Percentiles rank a stretch among this genome's conserved stretches.
These are phyloP conservation scores for Xylariaceae sp. DNA, from an alignment of 2,329 filamentous ascomycete genomes.

Conservation along the genomic window DNA sequence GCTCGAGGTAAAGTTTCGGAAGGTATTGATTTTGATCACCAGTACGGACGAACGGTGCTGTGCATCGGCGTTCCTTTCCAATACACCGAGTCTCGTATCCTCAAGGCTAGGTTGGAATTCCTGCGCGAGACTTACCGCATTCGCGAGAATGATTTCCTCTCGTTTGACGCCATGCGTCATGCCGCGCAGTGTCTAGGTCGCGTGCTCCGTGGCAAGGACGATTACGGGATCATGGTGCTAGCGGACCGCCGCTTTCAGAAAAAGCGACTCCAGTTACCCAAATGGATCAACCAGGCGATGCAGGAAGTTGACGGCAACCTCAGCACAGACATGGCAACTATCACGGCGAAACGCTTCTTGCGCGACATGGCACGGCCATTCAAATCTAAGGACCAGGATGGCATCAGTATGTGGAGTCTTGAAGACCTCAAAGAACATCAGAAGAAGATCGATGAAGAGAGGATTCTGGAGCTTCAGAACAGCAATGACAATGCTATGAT, in stretches of 20 bases:
- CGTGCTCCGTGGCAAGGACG: conserved; percentile 92
- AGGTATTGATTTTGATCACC: conserved; percentile 98
- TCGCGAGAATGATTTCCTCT: conserved; percentile 93
- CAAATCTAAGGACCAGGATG: conserved; percentile 76
- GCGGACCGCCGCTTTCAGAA: conserved; percentile 92
- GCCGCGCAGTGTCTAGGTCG: conserved; percentile 94
- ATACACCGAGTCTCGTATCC: conserved; percentile 94
- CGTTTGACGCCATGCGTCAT: conserved; percentile 99
- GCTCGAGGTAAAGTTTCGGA: conserved; percentile 96
- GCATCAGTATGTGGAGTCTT: conserved; percentile 87
- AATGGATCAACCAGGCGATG: conserved; percentile 92
- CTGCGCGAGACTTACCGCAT: conserved; percentile 96
- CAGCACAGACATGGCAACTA: conserved; percentile 92
- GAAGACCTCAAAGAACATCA: conserved; percentile 75
- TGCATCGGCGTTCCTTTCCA: conserved; percentile 98
- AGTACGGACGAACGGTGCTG: conserved; percentile 91
- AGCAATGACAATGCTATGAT: conserved; percentile 31
- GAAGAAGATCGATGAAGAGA: conserved; percentile 66
- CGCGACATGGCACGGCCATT: conserved; percentile 91
- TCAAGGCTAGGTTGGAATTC: conserved; percentile 94
- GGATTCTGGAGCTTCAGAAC: conserved; percentile 58
- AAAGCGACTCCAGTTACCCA: conserved; percentile 84
- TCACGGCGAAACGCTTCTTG: conserved; percentile 83
- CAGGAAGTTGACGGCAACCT: conserved; percentile 82
- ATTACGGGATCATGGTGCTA: conserved; percentile 99